These are phyloP conservation scores for Macadamia tetraphylla DNA, from an alignment of 164 flowering plant species.

Conservation along the genomic window DNA sequence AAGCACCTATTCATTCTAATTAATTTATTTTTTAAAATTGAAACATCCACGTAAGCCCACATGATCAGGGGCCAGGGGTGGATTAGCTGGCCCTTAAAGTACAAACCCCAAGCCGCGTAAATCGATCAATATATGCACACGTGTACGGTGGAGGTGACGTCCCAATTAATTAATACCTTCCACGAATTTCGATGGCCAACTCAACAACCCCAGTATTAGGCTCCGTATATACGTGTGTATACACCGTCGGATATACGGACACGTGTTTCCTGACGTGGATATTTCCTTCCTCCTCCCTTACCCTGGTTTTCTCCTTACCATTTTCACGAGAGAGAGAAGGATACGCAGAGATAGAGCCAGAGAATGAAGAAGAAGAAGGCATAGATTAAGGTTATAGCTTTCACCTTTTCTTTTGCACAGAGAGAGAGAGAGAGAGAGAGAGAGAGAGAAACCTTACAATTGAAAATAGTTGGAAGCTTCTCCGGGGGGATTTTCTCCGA, in stretches of 20 bases:
- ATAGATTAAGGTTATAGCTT: background rate
- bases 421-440: too few species aligned
- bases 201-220: conserved; percentile 38
- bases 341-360: background rate
- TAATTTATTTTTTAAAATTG: background rate
- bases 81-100: conserved; percentile 28
- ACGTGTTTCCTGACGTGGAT: conserved; percentile 86
- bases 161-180: conserved; percentile 27
- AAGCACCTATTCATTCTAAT: conserved; percentile 1
- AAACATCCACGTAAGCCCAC: conserved; percentile 59
- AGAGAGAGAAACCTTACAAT: too few species aligned
- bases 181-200: conserved; percentile 45
- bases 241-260: conserved; percentile 27
- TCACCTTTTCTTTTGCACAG: background rate
- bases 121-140: conserved; percentile 28
- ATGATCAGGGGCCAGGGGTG: conserved; percentile 30
- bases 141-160: conserved; percentile 45
- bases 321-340: conserved; percentile 7
- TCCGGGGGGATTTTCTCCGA: background rate
- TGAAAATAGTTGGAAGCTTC: too few species aligned
- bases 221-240: conserved; percentile 17
- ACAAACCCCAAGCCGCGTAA: conserved; percentile 23
- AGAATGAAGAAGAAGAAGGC: conserved; percentile 12
- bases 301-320: conserved; percentile 9
- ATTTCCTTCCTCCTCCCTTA: conserved; percentile 23